Evolutionary conservation across 441 rosid species (phyloP).

Genomic region (Erodium moschatum): DNA sequence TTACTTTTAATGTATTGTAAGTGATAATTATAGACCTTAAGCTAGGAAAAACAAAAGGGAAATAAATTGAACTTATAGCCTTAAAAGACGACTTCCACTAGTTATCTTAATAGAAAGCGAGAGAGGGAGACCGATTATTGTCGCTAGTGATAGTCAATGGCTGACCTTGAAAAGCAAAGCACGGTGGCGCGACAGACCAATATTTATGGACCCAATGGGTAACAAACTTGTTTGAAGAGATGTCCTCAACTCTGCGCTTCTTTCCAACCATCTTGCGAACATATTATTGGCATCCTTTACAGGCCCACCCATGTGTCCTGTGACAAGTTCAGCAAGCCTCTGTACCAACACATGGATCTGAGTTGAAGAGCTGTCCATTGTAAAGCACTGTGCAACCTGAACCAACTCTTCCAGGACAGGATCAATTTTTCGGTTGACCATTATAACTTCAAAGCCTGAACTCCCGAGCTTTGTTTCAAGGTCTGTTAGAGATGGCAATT

Average conservation of each 20-base stretch:
- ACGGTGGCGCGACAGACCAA: constrained; percentile 90
- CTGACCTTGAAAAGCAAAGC: constrained; percentile 95
- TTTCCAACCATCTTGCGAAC: constrained; percentile 79
- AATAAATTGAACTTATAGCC: constrained; percentile 1
- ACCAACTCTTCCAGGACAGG: constrained; percentile 63
- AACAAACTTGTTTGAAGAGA: constrained; percentile 63
- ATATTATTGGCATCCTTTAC: constrained; percentile 80
- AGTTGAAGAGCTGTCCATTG: constrained; percentile 58
- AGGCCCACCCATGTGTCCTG: constrained; percentile 91
- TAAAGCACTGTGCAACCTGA: constrained; percentile 71
- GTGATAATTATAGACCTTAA: background rate
- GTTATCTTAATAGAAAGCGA: background rate
- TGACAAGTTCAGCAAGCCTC: constrained; percentile 82
- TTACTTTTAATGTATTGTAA: background rate
- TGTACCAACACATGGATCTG: constrained; percentile 57
- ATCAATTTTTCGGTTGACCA: constrained; percentile 64
- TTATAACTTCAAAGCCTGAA: constrained; percentile 68
- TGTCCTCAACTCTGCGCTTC: constrained; percentile 63
- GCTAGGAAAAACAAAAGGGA: background rate
- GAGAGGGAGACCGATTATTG: background rate
- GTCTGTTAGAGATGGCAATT: constrained; percentile 77
- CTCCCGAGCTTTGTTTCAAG: constrained; percentile 61
- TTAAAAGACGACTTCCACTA: background rate
- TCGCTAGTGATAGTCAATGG: constrained; percentile 15
- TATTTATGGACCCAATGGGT: constrained; percentile 81